phyloP scores from a whole-genome alignment of 805 yeast species.

The Candida coquimbonensis region DNA sequence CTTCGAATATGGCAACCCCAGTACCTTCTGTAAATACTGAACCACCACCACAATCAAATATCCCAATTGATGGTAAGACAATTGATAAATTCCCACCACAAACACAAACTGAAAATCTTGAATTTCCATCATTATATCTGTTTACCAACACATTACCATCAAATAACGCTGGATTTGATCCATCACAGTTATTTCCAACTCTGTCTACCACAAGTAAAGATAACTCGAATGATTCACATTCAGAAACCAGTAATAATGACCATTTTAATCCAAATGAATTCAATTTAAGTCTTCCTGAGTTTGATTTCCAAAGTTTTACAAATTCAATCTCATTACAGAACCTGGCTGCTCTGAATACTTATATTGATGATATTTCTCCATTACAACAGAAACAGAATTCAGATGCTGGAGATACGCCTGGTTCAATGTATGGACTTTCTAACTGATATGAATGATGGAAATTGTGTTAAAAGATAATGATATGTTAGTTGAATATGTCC shows the following conservation, averaged over 20 bases:
- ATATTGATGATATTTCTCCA: slow-evolving; percentile 7
- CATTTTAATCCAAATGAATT: slow-evolving; percentile 17
- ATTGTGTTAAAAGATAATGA: not conserved
- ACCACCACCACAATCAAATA: not conserved
- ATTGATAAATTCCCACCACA: not conserved
- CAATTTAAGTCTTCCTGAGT: slow-evolving; percentile 20
- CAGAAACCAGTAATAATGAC: slow-evolving; percentile 15
- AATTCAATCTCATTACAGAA: slow-evolving; percentile 19
- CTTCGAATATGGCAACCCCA: slow-evolving; percentile 4
- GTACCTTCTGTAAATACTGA: not conserved
- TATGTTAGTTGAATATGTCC: not conserved
- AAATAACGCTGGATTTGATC: slow-evolving; percentile 16
- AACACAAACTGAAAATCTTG: slow-evolving; percentile 7
- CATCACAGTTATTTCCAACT: slow-evolving; percentile 21
- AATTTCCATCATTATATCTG: slow-evolving; percentile 24
- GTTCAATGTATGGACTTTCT: slow-evolving; percentile 9
- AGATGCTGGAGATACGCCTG: not conserved
- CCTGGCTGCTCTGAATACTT: slow-evolving; percentile 17
- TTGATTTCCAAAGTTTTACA: slow-evolving; percentile 19
- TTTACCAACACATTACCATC: slow-evolving; percentile 22
- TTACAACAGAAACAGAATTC: not conserved
- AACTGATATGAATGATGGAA: not conserved
- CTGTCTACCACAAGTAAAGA: not conserved
- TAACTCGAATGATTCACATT: slow-evolving; percentile 4
- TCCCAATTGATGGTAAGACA: not conserved